A percentile compares a stretch with the other conserved stretches of the same genome.
These are phyloP conservation scores for Lodderomyces elongisporus DNA, from an alignment of 1,139 yeast genomes.

Conservation along the genomic window DNA sequence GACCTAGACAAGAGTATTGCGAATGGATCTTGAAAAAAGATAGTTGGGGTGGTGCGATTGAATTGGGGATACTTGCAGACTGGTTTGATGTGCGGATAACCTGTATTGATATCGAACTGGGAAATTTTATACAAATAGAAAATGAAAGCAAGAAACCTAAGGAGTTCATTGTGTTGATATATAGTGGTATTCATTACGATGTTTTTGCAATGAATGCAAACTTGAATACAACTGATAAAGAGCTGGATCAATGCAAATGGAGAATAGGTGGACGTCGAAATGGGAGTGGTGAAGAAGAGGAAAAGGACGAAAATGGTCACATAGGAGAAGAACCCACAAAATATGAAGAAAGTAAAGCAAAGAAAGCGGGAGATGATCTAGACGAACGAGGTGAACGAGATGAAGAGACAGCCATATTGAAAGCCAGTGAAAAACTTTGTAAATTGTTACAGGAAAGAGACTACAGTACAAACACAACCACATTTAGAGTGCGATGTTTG, in stretches of 20 bases:
- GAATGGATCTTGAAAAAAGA: slow-evolving; percentile 58
- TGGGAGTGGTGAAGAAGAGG: too few species aligned
- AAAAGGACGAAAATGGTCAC: too few species aligned
- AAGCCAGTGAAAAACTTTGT: slow-evolving; percentile 26
- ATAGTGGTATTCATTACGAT: slow-evolving; percentile 77
- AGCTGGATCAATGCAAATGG: slow-evolving; percentile 39
- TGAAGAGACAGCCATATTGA: slow-evolving; percentile 13
- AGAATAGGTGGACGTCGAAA: slow-evolving; percentile 20
- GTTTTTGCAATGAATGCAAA: slow-evolving; percentile 42
- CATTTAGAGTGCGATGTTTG: slow-evolving; percentile 55
- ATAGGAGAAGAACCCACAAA: neutral
- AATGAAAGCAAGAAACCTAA: slow-evolving; percentile 20
- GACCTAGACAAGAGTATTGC: slow-evolving; percentile 46
- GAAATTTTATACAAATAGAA: slow-evolving; percentile 51
- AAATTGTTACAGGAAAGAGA: slow-evolving; percentile 45
- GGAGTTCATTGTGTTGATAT: slow-evolving; percentile 51
- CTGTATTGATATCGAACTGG: slow-evolving; percentile 67
- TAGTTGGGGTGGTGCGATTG: slow-evolving; percentile 89
- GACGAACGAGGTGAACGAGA: too few species aligned
- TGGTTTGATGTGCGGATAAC: slow-evolving; percentile 50
- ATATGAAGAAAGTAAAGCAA: neutral
- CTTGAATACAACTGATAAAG: slow-evolving; percentile 18
- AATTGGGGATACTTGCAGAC: slow-evolving; percentile 58
- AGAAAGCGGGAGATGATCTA: too few species aligned
- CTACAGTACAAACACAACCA: slow-evolving; percentile 64